Conservation (phyloP, 2,329 filamentous ascomycete species). For the Aspergillus calidoustus region DNA sequence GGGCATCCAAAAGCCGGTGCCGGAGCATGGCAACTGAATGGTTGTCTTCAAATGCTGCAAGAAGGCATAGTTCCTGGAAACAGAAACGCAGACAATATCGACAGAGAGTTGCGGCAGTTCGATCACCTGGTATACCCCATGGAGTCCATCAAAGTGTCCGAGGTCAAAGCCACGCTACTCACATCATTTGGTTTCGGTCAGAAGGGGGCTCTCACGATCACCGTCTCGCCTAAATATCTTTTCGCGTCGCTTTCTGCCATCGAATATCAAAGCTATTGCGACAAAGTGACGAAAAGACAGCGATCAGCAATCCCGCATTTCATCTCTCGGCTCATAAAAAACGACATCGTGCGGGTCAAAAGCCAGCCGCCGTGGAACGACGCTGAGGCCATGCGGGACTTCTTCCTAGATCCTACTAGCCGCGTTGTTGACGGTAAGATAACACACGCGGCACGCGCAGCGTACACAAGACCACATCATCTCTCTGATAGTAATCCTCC, state of each 20-base stretch:
- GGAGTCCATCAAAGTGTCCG: conserved; percentile 25
- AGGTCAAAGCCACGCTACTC: conserved; percentile 43
- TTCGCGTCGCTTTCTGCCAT: conserved; percentile 33
- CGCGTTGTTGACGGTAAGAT: conserved; percentile 13
- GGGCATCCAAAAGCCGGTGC: conserved; percentile 98
- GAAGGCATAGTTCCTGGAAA: conserved; percentile 90
- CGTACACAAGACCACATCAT: not conserved
- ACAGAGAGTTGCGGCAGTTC: conserved; percentile 47
- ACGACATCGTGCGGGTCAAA: conserved; percentile 24
- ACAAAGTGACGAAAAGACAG: conserved; percentile 14
- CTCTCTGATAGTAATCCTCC: not conserved
- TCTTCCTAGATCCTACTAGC: conserved; percentile 23
- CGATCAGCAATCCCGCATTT: conserved; percentile 16
- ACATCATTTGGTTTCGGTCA: conserved; percentile 54
- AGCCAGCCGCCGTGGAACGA: conserved; percentile 22
- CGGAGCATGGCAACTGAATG: conserved; percentile 99
- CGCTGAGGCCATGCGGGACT: conserved; percentile 15
- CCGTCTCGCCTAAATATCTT: conserved; percentile 43
- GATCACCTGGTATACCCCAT: conserved; percentile 42
- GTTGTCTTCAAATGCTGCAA: conserved; percentile 91
- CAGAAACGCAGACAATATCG: conserved; percentile 94
- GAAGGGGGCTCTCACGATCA: conserved; percentile 47
- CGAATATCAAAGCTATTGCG: conserved; percentile 22
- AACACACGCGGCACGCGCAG: not conserved
- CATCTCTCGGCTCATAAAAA: conserved; percentile 20